Conservation (phyloP, 2,329 filamentous ascomycete genomes). For the Sporothrix curviconia region DNA sequence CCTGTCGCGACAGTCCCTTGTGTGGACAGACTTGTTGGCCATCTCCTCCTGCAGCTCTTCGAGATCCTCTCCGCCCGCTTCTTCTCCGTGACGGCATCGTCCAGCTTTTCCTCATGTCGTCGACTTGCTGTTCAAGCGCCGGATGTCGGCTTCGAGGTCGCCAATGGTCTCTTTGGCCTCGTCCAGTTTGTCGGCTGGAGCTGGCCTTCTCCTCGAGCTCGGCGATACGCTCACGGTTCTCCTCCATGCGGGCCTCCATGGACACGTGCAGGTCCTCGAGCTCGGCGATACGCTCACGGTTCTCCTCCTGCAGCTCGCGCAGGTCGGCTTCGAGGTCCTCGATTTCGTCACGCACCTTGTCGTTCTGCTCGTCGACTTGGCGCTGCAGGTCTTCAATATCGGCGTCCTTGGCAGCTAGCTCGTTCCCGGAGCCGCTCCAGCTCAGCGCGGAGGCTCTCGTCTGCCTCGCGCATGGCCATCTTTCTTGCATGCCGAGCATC, state of each 20-base stretch:
- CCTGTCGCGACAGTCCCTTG: slow-evolving; percentile 68
- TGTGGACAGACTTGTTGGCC: slow-evolving; percentile 70
- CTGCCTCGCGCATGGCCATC: slow-evolving; percentile 66
- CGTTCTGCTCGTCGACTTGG: slow-evolving; percentile 52
- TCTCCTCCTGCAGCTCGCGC: slow-evolving; percentile 70
- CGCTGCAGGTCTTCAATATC: slow-evolving; percentile 56
- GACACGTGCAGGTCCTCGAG: slow-evolving; percentile 48
- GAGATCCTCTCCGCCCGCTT: slow-evolving; percentile 53
- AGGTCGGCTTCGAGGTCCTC: slow-evolving; percentile 69
- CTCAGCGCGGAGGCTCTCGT: slow-evolving; percentile 60
- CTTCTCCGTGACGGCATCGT: slow-evolving; percentile 48
- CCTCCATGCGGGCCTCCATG: slow-evolving; percentile 52
- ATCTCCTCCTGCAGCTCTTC: slow-evolving; percentile 69
- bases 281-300: slow-evolving; percentile 56
- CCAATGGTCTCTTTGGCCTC: slow-evolving; percentile 53
- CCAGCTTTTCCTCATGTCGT: slow-evolving; percentile 47
- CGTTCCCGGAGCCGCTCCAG: slow-evolving; percentile 50
- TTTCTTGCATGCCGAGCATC: slow-evolving; percentile 74
- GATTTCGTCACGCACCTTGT: slow-evolving; percentile 66
- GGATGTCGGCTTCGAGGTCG: slow-evolving; percentile 50
- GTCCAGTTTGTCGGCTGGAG: slow-evolving; percentile 44
- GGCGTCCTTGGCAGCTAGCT: slow-evolving; percentile 51
- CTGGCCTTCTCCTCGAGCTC: slow-evolving; percentile 54
- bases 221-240: slow-evolving; percentile 42
- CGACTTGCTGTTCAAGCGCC: slow-evolving; percentile 47